These are phyloP conservation scores for Passalora sequoiae DNA, from an alignment of 2,329 filamentous ascomycete genomes.

Conservation along the genomic window DNA sequence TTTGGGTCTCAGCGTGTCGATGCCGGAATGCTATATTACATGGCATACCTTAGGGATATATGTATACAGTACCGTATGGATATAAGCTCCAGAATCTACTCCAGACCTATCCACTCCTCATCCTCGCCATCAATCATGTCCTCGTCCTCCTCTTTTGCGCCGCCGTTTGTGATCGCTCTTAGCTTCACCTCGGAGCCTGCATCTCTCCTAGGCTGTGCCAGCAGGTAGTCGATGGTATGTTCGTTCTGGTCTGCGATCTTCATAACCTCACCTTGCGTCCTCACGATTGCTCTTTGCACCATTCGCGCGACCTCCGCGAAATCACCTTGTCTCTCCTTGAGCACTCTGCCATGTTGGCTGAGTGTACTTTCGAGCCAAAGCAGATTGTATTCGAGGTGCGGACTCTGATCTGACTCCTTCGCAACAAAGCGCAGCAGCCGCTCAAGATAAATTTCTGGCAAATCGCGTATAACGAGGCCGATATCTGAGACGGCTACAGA, in stretches of 20 bases:
- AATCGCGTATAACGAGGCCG: slow-evolving; percentile 66
- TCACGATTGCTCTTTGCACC: slow-evolving; percentile 71
- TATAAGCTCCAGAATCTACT: too few relatives aligned
- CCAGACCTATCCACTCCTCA: slow-evolving; percentile 33
- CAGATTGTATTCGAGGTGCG: slow-evolving; percentile 91
- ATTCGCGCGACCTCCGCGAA: slow-evolving; percentile 80
- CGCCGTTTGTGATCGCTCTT: slow-evolving; percentile 19
- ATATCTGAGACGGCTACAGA: slow-evolving; percentile 71
- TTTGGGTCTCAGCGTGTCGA: too few relatives aligned
- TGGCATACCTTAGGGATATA: too few relatives aligned
- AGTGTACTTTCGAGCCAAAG: slow-evolving; percentile 82
- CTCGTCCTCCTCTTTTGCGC: slow-evolving; percentile 17
- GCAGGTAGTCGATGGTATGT: slow-evolving; percentile 81
- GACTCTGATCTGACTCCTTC: slow-evolving; percentile 78
- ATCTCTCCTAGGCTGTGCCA: slow-evolving; percentile 35
- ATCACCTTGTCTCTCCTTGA: slow-evolving; percentile 73
- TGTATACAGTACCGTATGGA: too few relatives aligned
- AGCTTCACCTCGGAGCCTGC: slow-evolving; percentile 8
- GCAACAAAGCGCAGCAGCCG: slow-evolving; percentile 83
- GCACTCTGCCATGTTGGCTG: slow-evolving; percentile 75
- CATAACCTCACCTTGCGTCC: slow-evolving; percentile 77
- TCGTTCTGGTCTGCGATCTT: slow-evolving; percentile 80
- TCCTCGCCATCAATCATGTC: slow-evolving; percentile 32
- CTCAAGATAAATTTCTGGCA: slow-evolving; percentile 81
- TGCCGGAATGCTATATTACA: too few relatives aligned